These are phyloP conservation scores for Xylaria sp. DNA, from an alignment of 2,329 filamentous ascomycete genomes.

Conservation along the genomic window DNA sequence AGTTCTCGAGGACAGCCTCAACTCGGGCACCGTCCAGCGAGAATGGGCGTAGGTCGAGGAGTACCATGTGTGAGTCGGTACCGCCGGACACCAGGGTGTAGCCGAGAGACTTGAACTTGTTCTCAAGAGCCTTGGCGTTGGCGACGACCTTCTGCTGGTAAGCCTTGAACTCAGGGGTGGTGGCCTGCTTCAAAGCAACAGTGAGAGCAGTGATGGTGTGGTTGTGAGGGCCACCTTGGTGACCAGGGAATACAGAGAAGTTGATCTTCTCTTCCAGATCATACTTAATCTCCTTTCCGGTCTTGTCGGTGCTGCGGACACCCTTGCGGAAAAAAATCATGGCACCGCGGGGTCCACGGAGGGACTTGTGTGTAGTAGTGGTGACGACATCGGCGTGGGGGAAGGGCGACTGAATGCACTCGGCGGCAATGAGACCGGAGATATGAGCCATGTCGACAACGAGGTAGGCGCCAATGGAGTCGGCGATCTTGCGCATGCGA, in stretches of 20 bases:
- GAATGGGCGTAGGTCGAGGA: constrained; percentile 89
- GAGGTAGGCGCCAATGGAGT: constrained; percentile 91
- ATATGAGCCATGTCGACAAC: constrained; percentile 99
- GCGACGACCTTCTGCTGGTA: constrained; percentile 93
- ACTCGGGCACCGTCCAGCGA: constrained; percentile 91
- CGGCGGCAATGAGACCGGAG: constrained; percentile 90
- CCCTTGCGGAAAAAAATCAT: constrained; percentile 99
- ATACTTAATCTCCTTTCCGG: constrained; percentile 87
- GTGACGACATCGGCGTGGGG: constrained; percentile 93
- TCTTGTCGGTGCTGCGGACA: constrained; percentile 89
- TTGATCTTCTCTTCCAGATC: constrained; percentile 97
- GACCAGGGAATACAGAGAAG: constrained; percentile 98
- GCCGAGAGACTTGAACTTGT: constrained; percentile 81
- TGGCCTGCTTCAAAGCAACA: constrained; percentile 93
- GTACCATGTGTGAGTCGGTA: constrained; percentile 97
- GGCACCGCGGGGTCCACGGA: constrained; percentile 94
- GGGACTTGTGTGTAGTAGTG: constrained; percentile 98
- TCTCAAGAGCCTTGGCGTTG: constrained; percentile 91
- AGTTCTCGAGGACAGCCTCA: constrained; percentile 94
- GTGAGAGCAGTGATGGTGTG: constrained; percentile 98
- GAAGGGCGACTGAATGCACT: constrained; percentile 93
- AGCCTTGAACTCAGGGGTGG: constrained; percentile 85
- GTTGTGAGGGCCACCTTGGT: constrained; percentile 98
- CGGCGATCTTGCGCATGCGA: constrained; percentile 94
- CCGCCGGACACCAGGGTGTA: constrained; percentile 96